Evolutionary conservation across 1,284 basidiomycete genomes (phyloP), one percentile per base, ranked within the genome.

Genomic region (Sporisorium iseilematis-ciliati): DNA sequence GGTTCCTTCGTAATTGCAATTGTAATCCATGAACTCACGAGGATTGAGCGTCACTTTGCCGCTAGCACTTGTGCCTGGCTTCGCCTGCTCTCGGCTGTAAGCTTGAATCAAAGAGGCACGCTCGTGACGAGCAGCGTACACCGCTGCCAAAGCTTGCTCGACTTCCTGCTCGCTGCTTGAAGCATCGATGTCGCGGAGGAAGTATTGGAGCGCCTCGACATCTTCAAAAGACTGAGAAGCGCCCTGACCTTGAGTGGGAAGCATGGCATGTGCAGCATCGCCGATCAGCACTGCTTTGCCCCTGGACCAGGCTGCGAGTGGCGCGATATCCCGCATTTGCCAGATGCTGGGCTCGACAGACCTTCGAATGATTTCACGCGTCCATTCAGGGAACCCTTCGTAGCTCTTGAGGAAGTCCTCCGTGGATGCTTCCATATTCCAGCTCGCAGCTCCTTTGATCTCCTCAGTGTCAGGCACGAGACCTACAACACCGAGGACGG

Each of bases 301-400:
- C 31, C 77, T 76, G 16, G 65, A 62, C 83, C 83, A 85, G 14
- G 70, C 55, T 11, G 65, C 35, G 10, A 83, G 53, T 1, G 84
- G 78, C 26, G 81, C 76, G 26, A 80, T 75, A 55, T 84, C 84
- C 25, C 82, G 73, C 6, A 85, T 65, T 58, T 85, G 83, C 82
- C 82, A 85, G 8, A 82, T 69, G 31, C 77, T 80, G 20, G 74
- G 71, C 25, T 75, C 72, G 3, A 75, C 60, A 4, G 65, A 70
- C 48, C 60, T 64, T 18, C 85, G 90, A 83, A 94, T 94, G 87
- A 82, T 93, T 68, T 86, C 86, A 35, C 88, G 50, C 18, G 71
- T 71, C 26, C 64, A 57, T 11, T 52, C 60, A 21, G 63, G 49
- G 52, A 84, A 84, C 0, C 38, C 42, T 20, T 60, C 31, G 71